Base-by-base conservation (phyloP, 2,329 filamentous ascomycete species). In the Trichophaea hybrida region DNA sequence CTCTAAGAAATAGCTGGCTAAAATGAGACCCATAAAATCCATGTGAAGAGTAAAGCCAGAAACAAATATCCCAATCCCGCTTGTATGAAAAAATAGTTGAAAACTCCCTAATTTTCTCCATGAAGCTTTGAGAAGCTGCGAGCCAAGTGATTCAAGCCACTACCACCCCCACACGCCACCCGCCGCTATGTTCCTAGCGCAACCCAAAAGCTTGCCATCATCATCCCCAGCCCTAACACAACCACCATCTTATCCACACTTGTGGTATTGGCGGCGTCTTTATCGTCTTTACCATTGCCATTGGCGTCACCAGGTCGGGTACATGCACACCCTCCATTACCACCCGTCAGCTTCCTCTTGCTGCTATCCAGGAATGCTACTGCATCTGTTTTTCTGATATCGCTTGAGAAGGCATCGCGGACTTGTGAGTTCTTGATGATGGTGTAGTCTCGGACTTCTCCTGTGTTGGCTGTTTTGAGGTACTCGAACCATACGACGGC, bases 321-420 rank as follows among this genome's bases (percentile, higher is more conserved):
- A 32, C 50, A 53, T n/a, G 50, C 50, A 37, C 50, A 53, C 32
- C 50, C 50, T n/a, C 50, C 50, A 6, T 35, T 53, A n/a, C 50
- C 50, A 12, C 50, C 50, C 24, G 34, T n/a, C 32, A 53, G 33
- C 32, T 53, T 37, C 13, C 31, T 12, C 32, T 13, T 53, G n/a
- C n/a, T 4, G 6, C 10, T 35, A 32, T 53, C 33, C 32, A 53
- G 50, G 24, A 53, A 53, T 12, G n/a, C 31, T 12, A 53, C 33
- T 4, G 32, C 50, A 13, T 53, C 33, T n/a, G 50, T 35, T 8
- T n/a, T n/a, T n/a, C 34, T 37, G 24, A 37, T n/a, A 32, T 53
- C 50, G 13, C 6, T 24, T 6, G 37, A 12, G 32, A 53, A 53
- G 13, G 50, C 50, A n/a, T 34, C 31, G n/a, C 33, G 50, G 13